Evolutionary conservation across 2,329 filamentous ascomycete genomes (phyloP).

Genomic region (Pseudofabraea citricarpa): DNA sequence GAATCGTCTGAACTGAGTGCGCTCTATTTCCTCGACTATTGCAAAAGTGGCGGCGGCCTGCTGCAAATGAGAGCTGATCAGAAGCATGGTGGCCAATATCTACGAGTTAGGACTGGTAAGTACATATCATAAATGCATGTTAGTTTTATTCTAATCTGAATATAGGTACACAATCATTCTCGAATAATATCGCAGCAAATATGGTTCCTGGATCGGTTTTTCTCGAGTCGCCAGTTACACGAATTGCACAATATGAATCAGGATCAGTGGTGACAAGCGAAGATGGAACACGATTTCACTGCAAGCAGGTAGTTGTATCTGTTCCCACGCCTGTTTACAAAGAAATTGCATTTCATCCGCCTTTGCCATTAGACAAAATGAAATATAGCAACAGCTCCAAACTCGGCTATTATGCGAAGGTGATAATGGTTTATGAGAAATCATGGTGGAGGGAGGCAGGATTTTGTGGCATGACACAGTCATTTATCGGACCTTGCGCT

Average conservation of each 20-base stretch:
- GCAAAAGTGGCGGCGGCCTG: constrained; percentile 44
- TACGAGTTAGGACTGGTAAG: constrained; percentile 3
- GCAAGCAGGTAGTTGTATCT: constrained; percentile 37
- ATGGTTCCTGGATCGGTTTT: constrained; percentile 16
- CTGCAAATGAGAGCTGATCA: constrained; percentile 46
- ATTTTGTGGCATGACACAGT: constrained; percentile 40
- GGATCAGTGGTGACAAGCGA: constrained; percentile 18
- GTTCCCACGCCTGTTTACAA: constrained; percentile 41
- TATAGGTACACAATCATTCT: constrained; percentile 22
- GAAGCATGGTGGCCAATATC: constrained; percentile 37
- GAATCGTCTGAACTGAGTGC: constrained; percentile 44
- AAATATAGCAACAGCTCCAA: constrained; percentile 29
- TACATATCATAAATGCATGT: constrained; percentile 33
- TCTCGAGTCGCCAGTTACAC: constrained; percentile 22
- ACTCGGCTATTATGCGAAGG: constrained; percentile 42
- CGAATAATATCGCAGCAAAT: constrained; percentile 27
- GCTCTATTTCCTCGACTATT: constrained; percentile 49
- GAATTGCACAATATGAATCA: constrained; percentile 22
- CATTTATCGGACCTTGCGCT: constrained; percentile 39
- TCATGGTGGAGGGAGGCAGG: constrained; percentile 41
- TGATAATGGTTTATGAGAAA: constrained; percentile 33
- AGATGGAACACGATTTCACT: not conserved
- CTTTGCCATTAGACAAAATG: constrained; percentile 33
- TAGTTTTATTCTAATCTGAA: no score
- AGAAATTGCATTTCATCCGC: constrained; percentile 39